Evolutionary conservation across 768 basidiomycete genomes (phyloP).

Genomic region (Boletus bicolor): DNA sequence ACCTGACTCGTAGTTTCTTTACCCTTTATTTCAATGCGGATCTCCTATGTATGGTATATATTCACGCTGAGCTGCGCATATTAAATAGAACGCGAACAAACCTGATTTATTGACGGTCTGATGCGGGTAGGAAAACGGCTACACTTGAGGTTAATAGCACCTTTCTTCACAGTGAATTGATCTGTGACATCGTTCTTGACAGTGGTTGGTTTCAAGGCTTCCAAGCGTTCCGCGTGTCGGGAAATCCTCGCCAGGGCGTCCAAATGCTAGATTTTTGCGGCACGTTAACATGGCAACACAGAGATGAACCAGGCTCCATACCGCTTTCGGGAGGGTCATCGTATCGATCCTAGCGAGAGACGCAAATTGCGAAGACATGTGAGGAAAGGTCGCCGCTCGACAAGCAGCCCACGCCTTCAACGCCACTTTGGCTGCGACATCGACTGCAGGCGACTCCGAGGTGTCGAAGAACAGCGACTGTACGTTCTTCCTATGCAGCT

Average conservation of each 20-base stretch:
- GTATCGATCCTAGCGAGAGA: slow-evolving; percentile 23
- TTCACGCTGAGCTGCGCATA: not conserved
- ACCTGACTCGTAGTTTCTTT: slow-evolving; percentile 4
- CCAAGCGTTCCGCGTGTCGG: slow-evolving; percentile 43
- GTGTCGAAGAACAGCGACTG: slow-evolving; percentile 28
- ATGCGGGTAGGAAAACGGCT: slow-evolving; percentile 46
- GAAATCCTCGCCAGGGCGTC: slow-evolving; percentile 44
- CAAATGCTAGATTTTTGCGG: slow-evolving; percentile 35
- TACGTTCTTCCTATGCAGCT: slow-evolving; percentile 28
- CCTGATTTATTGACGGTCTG: slow-evolving; percentile 36
- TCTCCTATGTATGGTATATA: slow-evolving; percentile 6
- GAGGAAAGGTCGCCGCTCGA: slow-evolving; percentile 29
- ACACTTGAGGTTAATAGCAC: slow-evolving; percentile 33
- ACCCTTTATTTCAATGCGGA: slow-evolving; percentile 19
- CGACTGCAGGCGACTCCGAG: slow-evolving; percentile 15
- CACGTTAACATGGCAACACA: not conserved
- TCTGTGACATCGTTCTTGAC: slow-evolving; percentile 41
- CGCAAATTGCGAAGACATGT: slow-evolving; percentile 17
- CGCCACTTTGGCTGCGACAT: slow-evolving; percentile 26
- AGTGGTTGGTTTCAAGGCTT: slow-evolving; percentile 44
- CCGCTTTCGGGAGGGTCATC: slow-evolving; percentile 28
- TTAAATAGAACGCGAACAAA: slow-evolving; percentile 21
- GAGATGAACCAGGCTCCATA: slow-evolving; percentile 14
- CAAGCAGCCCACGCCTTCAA: slow-evolving; percentile 47
- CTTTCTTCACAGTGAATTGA: slow-evolving; percentile 28